Base-by-base conservation (phyloP, 257 asterid species). In the Ehretia macrophylla region DNA sequence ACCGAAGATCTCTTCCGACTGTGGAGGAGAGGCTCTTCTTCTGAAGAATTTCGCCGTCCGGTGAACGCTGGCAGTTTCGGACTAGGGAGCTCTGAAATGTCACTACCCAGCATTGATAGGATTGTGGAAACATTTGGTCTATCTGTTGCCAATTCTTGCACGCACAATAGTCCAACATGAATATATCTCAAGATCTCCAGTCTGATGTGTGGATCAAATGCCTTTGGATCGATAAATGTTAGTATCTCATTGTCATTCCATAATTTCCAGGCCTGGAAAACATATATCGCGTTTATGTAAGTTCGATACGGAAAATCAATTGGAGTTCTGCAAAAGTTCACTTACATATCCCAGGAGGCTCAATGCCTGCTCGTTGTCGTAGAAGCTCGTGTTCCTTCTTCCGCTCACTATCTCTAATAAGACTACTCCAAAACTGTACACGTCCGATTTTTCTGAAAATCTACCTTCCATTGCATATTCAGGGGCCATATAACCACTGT, bases 381-480 rank as follows among this genome's bases (percentile, higher is more conserved):
- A 85, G 47, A 77, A 85, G 75, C 80, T 67, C 3, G 69, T 59
- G 69, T 77, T 90, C 72, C 79, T 75, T 63, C 79, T 67, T 32
- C 96, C 94, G 4, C 81, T 78, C 52, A 90, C 47, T 44, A 90
- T 87, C 87, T 90, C 98, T 68, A 90, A 65, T 20, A 90, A 58
- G 69, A 90, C 61, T 23, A 90, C 76, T 0, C 98, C 98, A 4
- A 90, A 87, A 79, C 98, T 90, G 14, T 87, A 87, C 21, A 90
- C 96, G 58, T 90, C 98, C 9, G 96, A 87, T 60, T 87, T 90
- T 38, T 82, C 74, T 5, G 98, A 90, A 75, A 90, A 87, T 19
- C 75, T 63, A 10, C 98, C 98, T 61, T 83, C 95, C 98, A 90
- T 90, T 20, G 98, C 98, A 75, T 90, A 90, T 62, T 90, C 98